phyloP scores from a whole-genome alignment of 306 rosid genomes.

The Malus domestica region ASM211411v1 NC_041797.1:14202001-14202500 shows the following conservation, averaged over 20 bases:
- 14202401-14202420: constrained; percentile 70
- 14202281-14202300: neutral
- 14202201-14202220: neutral
- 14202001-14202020: neutral
- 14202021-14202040: neutral
- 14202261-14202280: neutral
- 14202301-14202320: neutral
- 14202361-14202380: constrained; percentile 90
- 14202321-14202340: constrained; percentile 29
- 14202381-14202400: constrained; percentile 87
- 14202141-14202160: neutral
- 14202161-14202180: neutral
- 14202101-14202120: neutral
- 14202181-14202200: neutral
- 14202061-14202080: neutral
- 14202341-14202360: constrained; percentile 90
- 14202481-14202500: constrained; percentile 44
- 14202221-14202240: neutral
- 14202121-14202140: neutral
- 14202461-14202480: constrained; percentile 91
- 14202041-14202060: neutral
- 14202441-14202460: constrained; percentile 99
- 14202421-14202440: constrained; percentile 93
- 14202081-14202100: neutral
- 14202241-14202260: neutral